These are phyloP conservation scores for Santalum album DNA, from an alignment of 164 flowering plant genomes.

Conservation along the genomic window DNA sequence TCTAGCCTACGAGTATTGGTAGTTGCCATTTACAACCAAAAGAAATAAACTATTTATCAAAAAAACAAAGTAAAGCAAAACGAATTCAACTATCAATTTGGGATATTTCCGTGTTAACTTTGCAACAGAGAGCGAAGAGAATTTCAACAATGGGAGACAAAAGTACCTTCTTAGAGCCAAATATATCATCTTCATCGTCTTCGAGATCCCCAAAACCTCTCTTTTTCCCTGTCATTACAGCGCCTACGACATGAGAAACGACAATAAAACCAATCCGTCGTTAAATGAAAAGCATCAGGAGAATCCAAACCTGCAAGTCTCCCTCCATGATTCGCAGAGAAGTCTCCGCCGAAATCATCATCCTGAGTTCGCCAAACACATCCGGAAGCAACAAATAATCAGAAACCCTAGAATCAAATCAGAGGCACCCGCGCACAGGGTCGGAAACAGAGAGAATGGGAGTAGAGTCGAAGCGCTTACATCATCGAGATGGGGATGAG, in stretches of 20 bases:
- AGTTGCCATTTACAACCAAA: too few species aligned
- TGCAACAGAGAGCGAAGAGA: background rate
- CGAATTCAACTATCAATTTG: too few species aligned
- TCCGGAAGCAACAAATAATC: background rate
- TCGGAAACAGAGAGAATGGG: background rate
- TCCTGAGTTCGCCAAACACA: slow-evolving; percentile 33
- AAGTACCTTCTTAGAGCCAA: slow-evolving; percentile 71
- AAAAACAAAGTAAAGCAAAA: too few species aligned
- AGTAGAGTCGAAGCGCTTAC: slow-evolving; percentile 21
- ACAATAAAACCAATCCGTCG: background rate
- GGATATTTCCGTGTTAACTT: too few species aligned
- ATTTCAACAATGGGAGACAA: background rate
- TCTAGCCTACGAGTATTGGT: too few species aligned
- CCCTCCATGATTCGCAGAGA: slow-evolving; percentile 28
- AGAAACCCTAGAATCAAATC: slow-evolving; percentile 6
- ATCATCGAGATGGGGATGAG: slow-evolving; percentile 51
- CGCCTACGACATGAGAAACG: background rate
- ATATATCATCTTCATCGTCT: slow-evolving; percentile 90
- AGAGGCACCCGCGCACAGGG: background rate
- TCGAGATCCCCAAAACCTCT: slow-evolving; percentile 87
- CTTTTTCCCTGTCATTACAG: slow-evolving; percentile 50
- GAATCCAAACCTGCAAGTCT: slow-evolving; percentile 45
- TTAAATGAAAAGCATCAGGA: background rate
- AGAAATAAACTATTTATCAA: too few species aligned
- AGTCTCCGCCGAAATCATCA: slow-evolving; percentile 84